These are phyloP conservation scores for Lantana camara DNA, from an alignment of 257 asterid genomes.

Conservation along the genomic window DNA sequence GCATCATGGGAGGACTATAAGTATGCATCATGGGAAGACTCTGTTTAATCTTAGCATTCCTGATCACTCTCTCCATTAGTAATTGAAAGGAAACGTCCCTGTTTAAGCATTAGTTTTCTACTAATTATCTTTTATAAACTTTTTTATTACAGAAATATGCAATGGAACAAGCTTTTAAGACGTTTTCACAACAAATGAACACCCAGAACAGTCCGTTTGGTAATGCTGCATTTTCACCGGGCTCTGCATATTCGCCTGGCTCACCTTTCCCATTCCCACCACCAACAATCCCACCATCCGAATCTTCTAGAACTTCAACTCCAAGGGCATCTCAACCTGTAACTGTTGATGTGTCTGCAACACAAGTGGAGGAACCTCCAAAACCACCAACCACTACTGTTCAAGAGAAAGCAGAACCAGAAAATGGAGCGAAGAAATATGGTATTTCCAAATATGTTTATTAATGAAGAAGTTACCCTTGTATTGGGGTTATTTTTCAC, in stretches of 20 bases:
- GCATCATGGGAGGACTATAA: background rate
- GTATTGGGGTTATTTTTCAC: background rate
- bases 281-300: conserved; percentile 46
- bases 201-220: conserved; percentile 72
- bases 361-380: conserved; percentile 51
- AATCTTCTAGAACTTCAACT: conserved; percentile 42
- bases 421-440: conserved; percentile 43
- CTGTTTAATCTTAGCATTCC: background rate
- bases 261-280: conserved; percentile 83
- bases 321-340: conserved; percentile 55
- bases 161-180: conserved; percentile 96
- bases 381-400: conserved; percentile 37
- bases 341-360: conserved; percentile 71
- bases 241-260: conserved; percentile 63
- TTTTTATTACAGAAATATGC: conserved; percentile 77
- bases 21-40: background rate
- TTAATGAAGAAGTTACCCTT: conserved; percentile 9
- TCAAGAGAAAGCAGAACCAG: conserved; percentile 31
- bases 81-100: background rate
- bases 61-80: background rate
- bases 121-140: background rate
- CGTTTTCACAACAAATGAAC: conserved; percentile 80
- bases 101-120: background rate
- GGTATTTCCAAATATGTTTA: conserved; percentile 31
- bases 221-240: conserved; percentile 51